Evolutionary conservation across 1,284 basidiomycete species (phyloP).

Genomic region (Cerrena zonata): DNA sequence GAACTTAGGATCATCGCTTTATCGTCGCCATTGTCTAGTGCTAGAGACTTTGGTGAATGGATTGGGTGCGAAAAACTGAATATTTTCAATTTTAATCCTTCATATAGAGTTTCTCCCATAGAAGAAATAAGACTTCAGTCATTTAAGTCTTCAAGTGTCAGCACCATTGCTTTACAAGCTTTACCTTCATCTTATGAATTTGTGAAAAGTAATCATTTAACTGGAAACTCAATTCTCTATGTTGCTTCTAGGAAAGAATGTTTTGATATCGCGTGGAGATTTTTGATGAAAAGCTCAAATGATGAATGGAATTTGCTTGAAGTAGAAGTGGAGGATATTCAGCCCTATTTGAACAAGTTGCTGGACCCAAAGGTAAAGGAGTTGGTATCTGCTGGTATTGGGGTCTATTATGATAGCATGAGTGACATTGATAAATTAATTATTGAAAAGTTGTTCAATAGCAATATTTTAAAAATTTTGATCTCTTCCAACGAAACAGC

Average conservation of each 20-base stretch:
- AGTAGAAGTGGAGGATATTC: constrained; percentile 77
- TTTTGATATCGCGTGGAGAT: constrained; percentile 84
- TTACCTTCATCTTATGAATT: no score
- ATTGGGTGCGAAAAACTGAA: constrained; percentile 89
- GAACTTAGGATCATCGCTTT: constrained; percentile 91
- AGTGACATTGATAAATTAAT: constrained; percentile 88
- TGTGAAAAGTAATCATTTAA: no score
- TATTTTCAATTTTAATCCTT: constrained; percentile 99
- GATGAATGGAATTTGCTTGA: constrained; percentile 96
- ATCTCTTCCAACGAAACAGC: constrained; percentile 95
- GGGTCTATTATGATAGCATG: constrained; percentile 93
- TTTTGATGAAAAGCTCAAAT: constrained; percentile 79
- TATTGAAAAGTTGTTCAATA: constrained; percentile 88
- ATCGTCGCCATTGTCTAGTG: constrained; percentile 92
- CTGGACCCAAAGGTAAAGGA: constrained; percentile 76
- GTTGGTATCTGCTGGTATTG: constrained; percentile 84
- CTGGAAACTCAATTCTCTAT: no score
- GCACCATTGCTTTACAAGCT: no score
- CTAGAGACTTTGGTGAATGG: constrained; percentile 95
- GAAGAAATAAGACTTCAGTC: no score
- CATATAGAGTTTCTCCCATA: constrained; percentile 87
- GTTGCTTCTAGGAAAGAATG: constrained; percentile 95
- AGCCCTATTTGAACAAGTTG: constrained; percentile 84
- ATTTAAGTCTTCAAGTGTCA: no score
- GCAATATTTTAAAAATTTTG: constrained; percentile 90